Conservation (phyloP, 768 basidiomycete genomes). For the Kwoniella bestiolae region DNA sequence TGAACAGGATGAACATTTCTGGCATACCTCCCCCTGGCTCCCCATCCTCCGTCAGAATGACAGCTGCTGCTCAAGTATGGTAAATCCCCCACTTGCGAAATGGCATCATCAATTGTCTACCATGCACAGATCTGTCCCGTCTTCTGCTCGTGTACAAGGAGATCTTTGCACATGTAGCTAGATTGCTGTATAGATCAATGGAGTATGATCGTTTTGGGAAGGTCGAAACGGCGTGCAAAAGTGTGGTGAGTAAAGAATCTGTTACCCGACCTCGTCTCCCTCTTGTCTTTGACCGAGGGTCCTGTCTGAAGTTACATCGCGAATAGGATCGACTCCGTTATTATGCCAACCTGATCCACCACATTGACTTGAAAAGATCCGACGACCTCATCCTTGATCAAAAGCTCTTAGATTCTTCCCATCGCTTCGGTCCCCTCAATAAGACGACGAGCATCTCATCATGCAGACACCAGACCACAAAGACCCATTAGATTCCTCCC, state of each 20-base stretch:
- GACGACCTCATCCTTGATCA: neutral
- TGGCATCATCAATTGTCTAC: neutral
- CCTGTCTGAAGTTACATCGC: too few relatives aligned
- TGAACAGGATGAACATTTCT: neutral
- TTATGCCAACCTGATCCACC: neutral
- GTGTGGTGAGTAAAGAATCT: neutral
- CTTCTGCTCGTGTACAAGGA: neutral
- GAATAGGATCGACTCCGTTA: neutral
- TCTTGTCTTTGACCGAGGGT: too few relatives aligned
- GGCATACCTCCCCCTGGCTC: neutral
- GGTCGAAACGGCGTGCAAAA: neutral
- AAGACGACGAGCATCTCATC: neutral
- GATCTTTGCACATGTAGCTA: neutral
- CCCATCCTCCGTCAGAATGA: neutral
- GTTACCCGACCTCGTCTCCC: too few relatives aligned
- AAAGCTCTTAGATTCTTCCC: neutral
- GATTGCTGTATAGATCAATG: neutral
- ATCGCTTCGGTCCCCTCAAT: neutral
- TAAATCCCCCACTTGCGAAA: neutral
- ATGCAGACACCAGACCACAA: neutral
- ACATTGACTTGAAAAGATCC: neutral
- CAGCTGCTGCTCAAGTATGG: conserved; percentile 1
- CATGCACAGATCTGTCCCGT: neutral
- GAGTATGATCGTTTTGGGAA: neutral
- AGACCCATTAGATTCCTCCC: neutral